Conservation (phyloP, 1,284 basidiomycete species). For the Moesziomyces parantarcticus region DNA sequence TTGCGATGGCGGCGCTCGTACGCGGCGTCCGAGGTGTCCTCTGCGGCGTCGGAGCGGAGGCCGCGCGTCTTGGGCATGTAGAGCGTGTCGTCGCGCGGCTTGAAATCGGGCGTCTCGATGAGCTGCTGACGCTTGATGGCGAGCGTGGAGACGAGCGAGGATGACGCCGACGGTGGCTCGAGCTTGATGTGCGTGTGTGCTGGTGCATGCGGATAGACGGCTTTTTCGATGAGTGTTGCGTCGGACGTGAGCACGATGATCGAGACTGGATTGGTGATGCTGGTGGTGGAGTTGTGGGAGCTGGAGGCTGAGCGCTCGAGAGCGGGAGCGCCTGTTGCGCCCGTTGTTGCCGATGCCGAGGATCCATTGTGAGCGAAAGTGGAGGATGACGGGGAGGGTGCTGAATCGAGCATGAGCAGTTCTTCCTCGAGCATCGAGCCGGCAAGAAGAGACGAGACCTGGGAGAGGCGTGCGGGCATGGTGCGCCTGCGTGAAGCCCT, state of each 20-base stretch:
- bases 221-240: constrained; percentile 4
- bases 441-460: constrained; percentile 53
- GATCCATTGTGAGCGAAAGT: background rate
- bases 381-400: constrained; percentile 18
- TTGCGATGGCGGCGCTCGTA: constrained; percentile 86
- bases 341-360: background rate
- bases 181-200: constrained; percentile 7
- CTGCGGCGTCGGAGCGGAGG: constrained; percentile 52
- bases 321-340: background rate
- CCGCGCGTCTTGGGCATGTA: constrained; percentile 59
- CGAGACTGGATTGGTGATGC: constrained; percentile 13
- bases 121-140: constrained; percentile 44
- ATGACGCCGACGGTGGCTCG: constrained; percentile 8
- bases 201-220: constrained; percentile 14
- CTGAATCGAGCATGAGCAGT: constrained; percentile 33
- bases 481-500: constrained; percentile 32
- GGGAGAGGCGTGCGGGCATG: constrained; percentile 49
- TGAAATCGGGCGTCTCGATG: constrained; percentile 61
- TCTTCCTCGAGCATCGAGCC: constrained; percentile 55
- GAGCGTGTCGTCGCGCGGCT: constrained; percentile 48
- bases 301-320: constrained; percentile 2
- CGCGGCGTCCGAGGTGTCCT: constrained; percentile 83
- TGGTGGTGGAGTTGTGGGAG: background rate
- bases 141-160: constrained; percentile 24
- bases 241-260: constrained; percentile 37